Base-by-base conservation (phyloP, 2,329 filamentous ascomycete species). In the Colletotrichum sp. region DNA sequence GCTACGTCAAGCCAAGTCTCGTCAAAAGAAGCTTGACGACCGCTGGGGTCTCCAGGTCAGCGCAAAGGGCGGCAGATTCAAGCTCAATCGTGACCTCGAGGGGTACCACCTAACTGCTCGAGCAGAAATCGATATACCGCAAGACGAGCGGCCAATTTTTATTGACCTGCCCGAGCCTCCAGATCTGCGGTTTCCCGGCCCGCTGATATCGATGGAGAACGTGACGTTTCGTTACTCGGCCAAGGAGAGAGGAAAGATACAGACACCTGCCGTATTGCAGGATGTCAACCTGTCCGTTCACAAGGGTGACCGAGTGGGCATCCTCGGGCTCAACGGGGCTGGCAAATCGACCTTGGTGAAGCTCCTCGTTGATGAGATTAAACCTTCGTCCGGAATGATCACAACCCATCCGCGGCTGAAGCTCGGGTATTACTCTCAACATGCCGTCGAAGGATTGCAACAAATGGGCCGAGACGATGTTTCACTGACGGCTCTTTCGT, bases 1-100 rank as follows among this genome's bases (percentile, higher is more conserved):
- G 82, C 88, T 98, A 4, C 92, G 94, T n/a, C 94, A 96, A 86
- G 95, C 95, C 6, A 96, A 96, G 77, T 95, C 93, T 6, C 89
- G 95, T 1, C 94, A 96, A 85, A 96, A 96, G 87, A 96, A 95
- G 82, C 88, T 98, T 2, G 95, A 98, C 72, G 93, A 97, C 71
- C 89, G 95, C 8, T 94, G 93, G 92, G 95, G 95, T 0, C 83
- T 98, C 79, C 90, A 96, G 80, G 93, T 95, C 55, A 94, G 87
- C 77, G 91, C 92, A 8, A 93, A 90, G 67, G 95, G 95, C 2
- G 91, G 91, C 7, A 88, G 94, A 3, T 98, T 98, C 88, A 96
- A 96, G 84, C 88, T 97, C 38, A 97, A 95, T 80, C 88, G 94
- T 15, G 95, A 98, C 79, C 85, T 93, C 2, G 87, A 78, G 0